A percentile compares a stretch with the other conserved stretches of the same genome.
phyloP scores from a whole-genome alignment of 2,329 filamentous ascomycete genomes.

The Penicillium sp. region DNA sequence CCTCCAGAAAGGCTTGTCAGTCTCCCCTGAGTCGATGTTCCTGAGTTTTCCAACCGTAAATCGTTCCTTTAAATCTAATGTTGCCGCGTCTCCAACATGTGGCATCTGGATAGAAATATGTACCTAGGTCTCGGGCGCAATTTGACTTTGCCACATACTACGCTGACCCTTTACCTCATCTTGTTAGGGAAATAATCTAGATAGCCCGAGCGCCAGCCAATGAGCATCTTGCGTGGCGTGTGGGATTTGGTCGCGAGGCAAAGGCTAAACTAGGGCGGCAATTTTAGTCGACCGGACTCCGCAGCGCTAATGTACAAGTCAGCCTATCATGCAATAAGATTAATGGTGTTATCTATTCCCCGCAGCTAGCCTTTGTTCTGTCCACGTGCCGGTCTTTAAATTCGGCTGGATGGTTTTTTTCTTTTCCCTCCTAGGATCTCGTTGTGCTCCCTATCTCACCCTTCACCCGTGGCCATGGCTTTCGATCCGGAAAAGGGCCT shows the following conservation, averaged over 20 bases:
- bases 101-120: not conserved
- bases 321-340: not conserved
- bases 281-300: not conserved
- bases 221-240: not conserved
- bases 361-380: not conserved
- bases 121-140: not conserved
- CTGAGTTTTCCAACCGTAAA: too few relatives aligned
- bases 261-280: not conserved
- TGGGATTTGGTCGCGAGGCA: not conserved
- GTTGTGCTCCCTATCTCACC: not conserved
- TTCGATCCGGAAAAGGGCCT: slow-evolving; percentile 13
- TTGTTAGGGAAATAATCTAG: not conserved
- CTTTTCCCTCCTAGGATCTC: not conserved
- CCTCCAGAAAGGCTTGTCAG: too few relatives aligned
- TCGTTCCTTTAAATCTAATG: too few relatives aligned
- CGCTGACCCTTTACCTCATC: not conserved
- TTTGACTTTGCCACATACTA: not conserved
- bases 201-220: not conserved
- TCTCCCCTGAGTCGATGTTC: too few relatives aligned
- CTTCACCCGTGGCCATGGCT: slow-evolving; percentile 1
- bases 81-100: not conserved
- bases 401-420: not conserved
- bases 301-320: not conserved
- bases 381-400: not conserved
- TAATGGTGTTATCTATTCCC: not conserved